Evolutionary conservation across 2,329 filamentous ascomycete genomes (phyloP), one percentile per base, ranked within the genome.

Genomic region (Coniochaeta sp.): DNA sequence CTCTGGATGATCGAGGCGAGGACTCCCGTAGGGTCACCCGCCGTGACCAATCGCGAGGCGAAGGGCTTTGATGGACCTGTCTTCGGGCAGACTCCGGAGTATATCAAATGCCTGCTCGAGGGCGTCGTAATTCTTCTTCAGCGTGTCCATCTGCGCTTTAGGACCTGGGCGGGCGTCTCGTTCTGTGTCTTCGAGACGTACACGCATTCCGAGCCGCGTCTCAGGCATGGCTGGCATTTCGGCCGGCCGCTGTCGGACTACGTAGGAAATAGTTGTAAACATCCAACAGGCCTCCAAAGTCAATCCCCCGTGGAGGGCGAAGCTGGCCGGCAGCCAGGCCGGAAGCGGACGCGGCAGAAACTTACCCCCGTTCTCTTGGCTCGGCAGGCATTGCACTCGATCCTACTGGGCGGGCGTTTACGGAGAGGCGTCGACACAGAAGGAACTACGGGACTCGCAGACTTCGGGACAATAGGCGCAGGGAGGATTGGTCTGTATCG

Each of bases 321-420:
- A 9, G 18, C n/a, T n/a, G n/a, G n/a, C n/a, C n/a, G n/a, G n/a
- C n/a, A n/a, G n/a, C n/a, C n/a, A n/a, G n/a, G n/a, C n/a, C n/a
- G n/a, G n/a, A n/a, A 10, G 16, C 18, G 5, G 22, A 3, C 12
- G n/a, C n/a, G n/a, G 10, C 12, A 2, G n/a, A 4, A 2, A 13
- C 45, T 48, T n/a, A 48, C 45, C 30, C 24, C 45, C 30, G 45
- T 48, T 48, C 27, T 28, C 26, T 48, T 48, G 45, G 27, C 45
- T 12, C 45, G 24, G 20, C 45, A 48, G 45, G 24, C n/a, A 31
- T 48, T 48, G 28, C 45, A 48, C 3, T 24, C 45, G 12, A 48
- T 14, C 24, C 45, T 18, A 9, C 28, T 26, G 18, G 45, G 18
- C n/a, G 26, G 16, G 6, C 45, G 45, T 14, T 20, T 48, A 9